phyloP scores from a whole-genome alignment of 371 early-diverging fungal genomes.

The Mucor circinelloides region DNA sequence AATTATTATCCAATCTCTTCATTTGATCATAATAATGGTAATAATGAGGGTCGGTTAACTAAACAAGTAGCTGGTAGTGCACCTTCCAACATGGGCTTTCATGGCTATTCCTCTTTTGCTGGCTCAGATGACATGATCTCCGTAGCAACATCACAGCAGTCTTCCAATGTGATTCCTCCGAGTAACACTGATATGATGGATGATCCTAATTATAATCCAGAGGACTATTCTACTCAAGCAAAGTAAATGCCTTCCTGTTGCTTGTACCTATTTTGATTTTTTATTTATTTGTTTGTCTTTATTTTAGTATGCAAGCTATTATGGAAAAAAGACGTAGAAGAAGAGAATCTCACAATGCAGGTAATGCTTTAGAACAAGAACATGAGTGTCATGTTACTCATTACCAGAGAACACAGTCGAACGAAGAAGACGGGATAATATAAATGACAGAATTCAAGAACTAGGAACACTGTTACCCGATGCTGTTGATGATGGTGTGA shows the following conservation, averaged over 20 bases:
- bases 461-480: slow-evolving; percentile 84
- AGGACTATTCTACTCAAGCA: slow-evolving; percentile 22
- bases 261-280: background rate
- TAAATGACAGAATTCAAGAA: slow-evolving; percentile 96
- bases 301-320: slow-evolving; percentile 42
- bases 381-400: too few relatives aligned
- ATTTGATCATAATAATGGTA: background rate
- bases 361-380: slow-evolving; percentile 28
- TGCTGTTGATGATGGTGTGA: slow-evolving; percentile 57
- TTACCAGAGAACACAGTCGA: slow-evolving; percentile 67
- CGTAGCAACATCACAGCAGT: slow-evolving; percentile 20
- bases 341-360: slow-evolving; percentile 95
- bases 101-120: slow-evolving; percentile 15
- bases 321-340: slow-evolving; percentile 89
- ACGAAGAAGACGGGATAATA: slow-evolving; percentile 93
- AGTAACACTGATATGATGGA: background rate
- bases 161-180: background rate
- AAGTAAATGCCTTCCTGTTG: slow-evolving; percentile 16
- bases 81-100: slow-evolving; percentile 23
- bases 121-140: slow-evolving; percentile 21
- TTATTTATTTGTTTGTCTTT: background rate
- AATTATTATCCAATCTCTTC: slow-evolving; percentile 3
- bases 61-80: slow-evolving; percentile 23
- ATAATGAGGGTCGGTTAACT: background rate
- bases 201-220: slow-evolving; percentile 4